Evolutionary conservation across 164 flowering plant species (phyloP), one percentile per base, ranked within the genome.

Genomic region (Annona cherimola): DNA sequence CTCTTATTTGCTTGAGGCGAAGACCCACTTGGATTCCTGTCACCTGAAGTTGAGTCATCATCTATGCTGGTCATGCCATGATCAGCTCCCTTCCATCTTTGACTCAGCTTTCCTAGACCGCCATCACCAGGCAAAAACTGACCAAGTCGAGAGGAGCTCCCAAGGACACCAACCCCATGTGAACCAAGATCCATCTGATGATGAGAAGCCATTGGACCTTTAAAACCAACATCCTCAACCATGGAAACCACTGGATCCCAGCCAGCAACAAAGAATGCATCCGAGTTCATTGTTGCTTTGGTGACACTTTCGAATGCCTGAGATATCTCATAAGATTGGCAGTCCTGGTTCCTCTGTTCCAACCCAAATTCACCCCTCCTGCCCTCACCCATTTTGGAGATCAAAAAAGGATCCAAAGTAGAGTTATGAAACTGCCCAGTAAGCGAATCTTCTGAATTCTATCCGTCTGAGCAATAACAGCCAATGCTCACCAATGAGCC

Each of bases 161-260:
- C 86, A 75, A 81, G 65, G 1, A 69, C 73, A 69, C 66, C 74
- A 71, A 72, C 70, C 59, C 77, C 77, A 61, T 79, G 85, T 41
- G 76, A 76, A 68, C 85, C 79, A 80, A 76, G 78, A 42, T 74
- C 44, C 69, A 82, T 79, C 64, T 79, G 89, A 70, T 74, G 69
- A 7, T 80, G 80, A 78, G 88, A 75, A 69, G 79, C 86, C 77
- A 84, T 69, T 69, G 87, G 73, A 64, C 75, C 86, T 63, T 83
- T 87, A 76, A 79, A 85, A 62, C 77, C 85, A 76, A 75, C 82
- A 78, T 68, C 75, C 59, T 85, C 87, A 68, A 81, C 73, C 71
- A 85, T 62, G n/a, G 90, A 82, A 75, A 81, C 83, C 45, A 93
- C 74, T 65, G 90, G 89, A 82, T 93, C 95, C 98, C 97, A 93